Base-by-base conservation (phyloP, 176 grass and related monocot genomes). In the Rhipidocladum racemiflorum region DNA sequence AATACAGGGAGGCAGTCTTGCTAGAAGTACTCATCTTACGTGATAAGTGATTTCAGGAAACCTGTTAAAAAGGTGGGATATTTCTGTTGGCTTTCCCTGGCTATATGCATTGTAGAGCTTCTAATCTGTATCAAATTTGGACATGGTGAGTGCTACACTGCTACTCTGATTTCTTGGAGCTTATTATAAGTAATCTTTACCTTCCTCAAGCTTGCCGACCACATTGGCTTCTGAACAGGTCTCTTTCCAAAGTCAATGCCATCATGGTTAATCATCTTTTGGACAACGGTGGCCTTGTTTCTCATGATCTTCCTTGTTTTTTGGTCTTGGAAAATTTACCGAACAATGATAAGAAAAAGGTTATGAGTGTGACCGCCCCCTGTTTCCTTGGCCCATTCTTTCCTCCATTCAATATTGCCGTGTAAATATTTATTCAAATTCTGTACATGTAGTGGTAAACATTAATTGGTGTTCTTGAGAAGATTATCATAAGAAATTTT, bases 51-150 rank as follows among this genome's bases (percentile, higher is more conserved):
- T 89, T 91, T 51, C 91, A 99, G 96, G 70, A 93, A 90, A 80
- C 89, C 92, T 9, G 88, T 95, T 72, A 99, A 99, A 85, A 99
- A 99, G 83, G 96, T 99, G 32, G 96, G 96, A 56, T 88, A 91
- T 60, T 99, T 99, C 42, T 99, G 96, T 45, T 99, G 96, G 96
- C 89, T 99, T 78, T 90, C 96, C 28, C 77, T 99, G 21, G 96
- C 96, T 61, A 95, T 99, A 76, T 99, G 96, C 93, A 93, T 99
- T 61, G 66, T 99, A 36, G 96, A 99, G 72, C 96, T 99, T 84
- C 93, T 99, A 68, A 90, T 95, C 40, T 95, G 96, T 78, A 91
- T 95, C 63, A 99, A 99, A 72, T 99, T 99, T 80, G 92, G 96
- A 25, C 76, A 89, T 62, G 96, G 96, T 99, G 51, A 72, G 74